Base-by-base conservation (phyloP, 176 grass and related monocot genomes). In the Avena sativa region DNA sequence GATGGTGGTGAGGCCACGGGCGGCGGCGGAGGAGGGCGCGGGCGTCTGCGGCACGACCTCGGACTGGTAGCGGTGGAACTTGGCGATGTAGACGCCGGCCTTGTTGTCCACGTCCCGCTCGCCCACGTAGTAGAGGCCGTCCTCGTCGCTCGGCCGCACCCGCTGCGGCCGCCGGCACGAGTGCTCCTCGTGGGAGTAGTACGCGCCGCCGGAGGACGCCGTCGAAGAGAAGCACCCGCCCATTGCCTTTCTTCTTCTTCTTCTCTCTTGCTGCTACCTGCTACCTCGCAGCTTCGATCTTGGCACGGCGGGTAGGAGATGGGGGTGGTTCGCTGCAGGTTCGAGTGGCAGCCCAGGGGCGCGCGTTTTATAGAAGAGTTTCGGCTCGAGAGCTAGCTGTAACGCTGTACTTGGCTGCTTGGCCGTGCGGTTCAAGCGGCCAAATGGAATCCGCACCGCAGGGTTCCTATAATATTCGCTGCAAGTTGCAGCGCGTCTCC, bases 21-120 rank as follows among this genome's bases (percentile, higher is more conserved):
- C 28, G 12, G 72, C 25, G 78, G 70, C 25, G 17, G 62, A 30
- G 1, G 80, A 10, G 63, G 88, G 44, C 38, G 78, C 8, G 5
- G 52, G 67, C 56, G 49, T 87, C 58, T 38, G 38, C 16, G 64
- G 76, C 36, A 78, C 64, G 48, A 71, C 81, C 62, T 38, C 69
- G 69, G 85, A 81, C 76, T 85, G 89, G 26, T 81, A 5, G n/a
- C 40, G 89, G 60, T 91, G 81, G 90, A 91, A 91, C 12, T 88
- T 88, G 21, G 11, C 76, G 82, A 91, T 91, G 82, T 36, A 88
- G 17, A 78, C 6, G 11, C 1, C 5, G 2, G 82, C 90, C 90
- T 53, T 76, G 12, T 8, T 30, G 71, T 91, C 90, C 4, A 91
- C 86, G 77, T 88, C 69, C 20, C 71, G 63, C 44, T 84, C 80